These are phyloP conservation scores for Linanthus parryae DNA, from an alignment of 148 eudicot genomes.

Conservation along the genomic window DNA sequence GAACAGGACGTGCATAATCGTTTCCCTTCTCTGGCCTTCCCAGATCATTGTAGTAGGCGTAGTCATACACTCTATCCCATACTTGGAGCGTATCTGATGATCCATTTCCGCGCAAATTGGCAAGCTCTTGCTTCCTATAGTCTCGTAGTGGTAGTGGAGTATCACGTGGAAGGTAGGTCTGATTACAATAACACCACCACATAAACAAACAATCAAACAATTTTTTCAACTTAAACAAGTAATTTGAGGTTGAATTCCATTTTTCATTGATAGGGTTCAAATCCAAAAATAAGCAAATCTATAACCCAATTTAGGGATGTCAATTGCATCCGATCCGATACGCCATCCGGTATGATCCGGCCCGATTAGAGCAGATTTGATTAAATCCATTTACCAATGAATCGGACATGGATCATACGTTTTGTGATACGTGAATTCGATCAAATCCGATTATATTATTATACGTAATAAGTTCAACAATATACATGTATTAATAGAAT, in stretches of 20 bases:
- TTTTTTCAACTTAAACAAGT: not conserved
- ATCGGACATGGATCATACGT: too few relatives aligned
- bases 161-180: conserved; percentile 60
- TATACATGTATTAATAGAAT: too few relatives aligned
- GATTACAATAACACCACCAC: conserved; percentile 7
- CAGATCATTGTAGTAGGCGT: conserved; percentile 71
- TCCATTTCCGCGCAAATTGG: conserved; percentile 63
- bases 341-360: too few relatives aligned
- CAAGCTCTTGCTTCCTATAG: conserved; percentile 66
- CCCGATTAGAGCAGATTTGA: too few relatives aligned
- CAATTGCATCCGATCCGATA: too few relatives aligned
- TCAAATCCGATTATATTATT: too few relatives aligned
- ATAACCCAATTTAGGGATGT: too few relatives aligned
- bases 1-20: conserved; percentile 52
- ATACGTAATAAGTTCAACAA: too few relatives aligned
- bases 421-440: too few relatives aligned
- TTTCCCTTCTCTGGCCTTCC: conserved; percentile 66
- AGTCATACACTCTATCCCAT: conserved; percentile 82
- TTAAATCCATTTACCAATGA: too few relatives aligned
- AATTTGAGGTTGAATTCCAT: too few relatives aligned
- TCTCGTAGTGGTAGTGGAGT: conserved; percentile 59
- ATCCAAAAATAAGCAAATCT: not conserved
- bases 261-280: not conserved
- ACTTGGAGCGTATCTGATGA: conserved; percentile 56
- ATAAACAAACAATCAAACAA: not conserved